Percentiles rank a stretch among this genome's conserved stretches.
Evolutionary conservation across 1,284 basidiomycete genomes (phyloP).

Genomic region (Leccinum solheimii): DNA sequence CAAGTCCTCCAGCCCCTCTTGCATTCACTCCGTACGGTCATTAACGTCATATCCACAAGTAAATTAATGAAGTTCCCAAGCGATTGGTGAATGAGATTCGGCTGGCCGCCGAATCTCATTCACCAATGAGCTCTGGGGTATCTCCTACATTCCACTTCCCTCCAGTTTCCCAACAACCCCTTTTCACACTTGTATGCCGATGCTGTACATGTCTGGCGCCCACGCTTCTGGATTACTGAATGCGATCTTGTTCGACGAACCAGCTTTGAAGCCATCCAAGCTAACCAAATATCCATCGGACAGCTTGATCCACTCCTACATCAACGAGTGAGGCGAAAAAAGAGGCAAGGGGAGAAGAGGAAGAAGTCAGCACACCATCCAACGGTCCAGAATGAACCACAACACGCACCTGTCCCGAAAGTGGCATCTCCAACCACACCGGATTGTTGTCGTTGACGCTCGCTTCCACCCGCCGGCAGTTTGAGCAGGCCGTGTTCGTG

Average conservation of each 20-base stretch:
- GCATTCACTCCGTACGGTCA: too few relatives aligned
- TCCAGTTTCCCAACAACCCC: neutral
- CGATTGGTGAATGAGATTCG: too few relatives aligned
- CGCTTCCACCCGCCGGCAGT: constrained; percentile 11
- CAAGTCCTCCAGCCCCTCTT: too few relatives aligned
- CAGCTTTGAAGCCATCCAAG: constrained; percentile 12
- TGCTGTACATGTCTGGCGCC: constrained; percentile 13
- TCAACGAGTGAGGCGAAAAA: neutral
- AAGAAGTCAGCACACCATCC: neutral
- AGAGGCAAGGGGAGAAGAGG: neutral
- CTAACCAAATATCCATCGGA: constrained; percentile 6
- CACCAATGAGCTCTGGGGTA: neutral
- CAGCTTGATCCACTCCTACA: constrained; percentile 11
- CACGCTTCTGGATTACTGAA: constrained; percentile 11
- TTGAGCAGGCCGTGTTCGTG: constrained; percentile 10
- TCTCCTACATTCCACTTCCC: neutral
- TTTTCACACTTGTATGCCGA: constrained; percentile 4
- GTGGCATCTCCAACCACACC: constrained; percentile 8
- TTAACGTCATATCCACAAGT: too few relatives aligned
- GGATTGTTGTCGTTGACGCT: constrained; percentile 3
- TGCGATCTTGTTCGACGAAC: constrained; percentile 5
- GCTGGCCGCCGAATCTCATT: too few relatives aligned
- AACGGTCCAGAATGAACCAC: neutral
- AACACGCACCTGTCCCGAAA: constrained; percentile 16
- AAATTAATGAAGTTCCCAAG: too few relatives aligned